phyloP scores from a whole-genome alignment of 2,329 filamentous ascomycete species.

The Fusarium heterosporum region DNA sequence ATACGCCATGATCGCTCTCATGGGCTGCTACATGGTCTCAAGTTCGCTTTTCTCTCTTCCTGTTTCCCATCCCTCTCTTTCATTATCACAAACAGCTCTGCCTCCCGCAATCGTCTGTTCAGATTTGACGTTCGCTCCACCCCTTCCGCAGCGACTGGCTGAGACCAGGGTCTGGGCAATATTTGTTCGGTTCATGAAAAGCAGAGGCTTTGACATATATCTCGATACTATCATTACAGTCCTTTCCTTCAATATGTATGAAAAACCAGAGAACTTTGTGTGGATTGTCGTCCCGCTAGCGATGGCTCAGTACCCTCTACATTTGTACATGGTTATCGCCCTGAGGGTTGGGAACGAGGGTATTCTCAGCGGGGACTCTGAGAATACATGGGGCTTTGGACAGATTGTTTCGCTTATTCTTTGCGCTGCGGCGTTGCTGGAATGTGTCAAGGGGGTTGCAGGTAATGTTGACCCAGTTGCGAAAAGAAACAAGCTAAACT shows the following conservation, averaged over 20 bases:
- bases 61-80: neutral
- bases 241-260: too few species aligned
- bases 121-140: too few species aligned
- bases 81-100: too few species aligned
- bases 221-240: too few species aligned
- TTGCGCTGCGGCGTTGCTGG: neutral
- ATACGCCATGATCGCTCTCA: neutral
- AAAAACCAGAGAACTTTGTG: neutral
- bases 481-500: neutral
- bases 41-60: too few species aligned
- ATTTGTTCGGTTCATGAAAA: too few species aligned
- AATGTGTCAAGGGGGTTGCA: neutral
- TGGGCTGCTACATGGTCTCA: neutral
- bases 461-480: neutral
- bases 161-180: too few species aligned
- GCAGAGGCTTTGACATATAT: too few species aligned
- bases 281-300: neutral
- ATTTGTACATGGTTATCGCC: neutral
- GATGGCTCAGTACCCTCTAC: neutral
- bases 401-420: neutral
- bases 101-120: too few species aligned
- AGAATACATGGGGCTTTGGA: neutral
- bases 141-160: too few species aligned
- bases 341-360: neutral
- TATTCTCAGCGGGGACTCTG: neutral